Percentiles rank a stretch among this genome's conserved stretches.
These are phyloP conservation scores for Camellia granthamiana DNA, from an alignment of 148 eudicot species.

Conservation along the genomic window DNA sequence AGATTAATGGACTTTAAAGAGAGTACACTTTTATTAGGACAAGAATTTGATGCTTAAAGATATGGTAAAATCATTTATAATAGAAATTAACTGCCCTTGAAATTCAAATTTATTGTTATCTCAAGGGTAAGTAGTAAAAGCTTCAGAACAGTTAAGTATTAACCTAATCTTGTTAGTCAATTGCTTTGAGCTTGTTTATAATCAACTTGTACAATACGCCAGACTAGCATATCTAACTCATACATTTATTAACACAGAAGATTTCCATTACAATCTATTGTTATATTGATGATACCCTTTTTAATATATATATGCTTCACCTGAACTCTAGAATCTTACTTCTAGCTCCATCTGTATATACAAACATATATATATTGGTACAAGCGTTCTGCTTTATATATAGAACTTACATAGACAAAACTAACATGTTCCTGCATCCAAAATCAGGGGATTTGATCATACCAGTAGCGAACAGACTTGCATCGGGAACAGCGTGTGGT, in stretches of 20 bases:
- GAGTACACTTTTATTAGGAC: not conserved
- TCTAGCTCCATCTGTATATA: not conserved
- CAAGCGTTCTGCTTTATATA: not conserved
- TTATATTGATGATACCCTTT: not conserved
- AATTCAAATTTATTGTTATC: not conserved
- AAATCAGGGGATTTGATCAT: conserved; percentile 22
- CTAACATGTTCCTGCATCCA: not conserved
- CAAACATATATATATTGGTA: too few relatives aligned
- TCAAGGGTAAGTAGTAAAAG: not conserved
- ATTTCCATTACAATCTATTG: not conserved
- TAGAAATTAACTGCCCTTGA: not conserved
- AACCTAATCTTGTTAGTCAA: not conserved
- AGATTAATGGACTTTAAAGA: not conserved
- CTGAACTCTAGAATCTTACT: not conserved
- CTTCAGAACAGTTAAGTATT: not conserved
- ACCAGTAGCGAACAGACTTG: conserved; percentile 95
- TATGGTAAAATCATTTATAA: not conserved
- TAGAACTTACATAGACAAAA: not conserved
- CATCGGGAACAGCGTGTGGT: conserved; percentile 88
- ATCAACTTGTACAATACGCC: not conserved
- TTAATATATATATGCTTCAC: not conserved
- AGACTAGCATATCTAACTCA: not conserved
- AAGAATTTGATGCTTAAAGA: not conserved
- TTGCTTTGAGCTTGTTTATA: not conserved
- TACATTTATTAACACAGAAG: not conserved